Evolutionary conservation across 805 yeast genomes (phyloP), one percentile per base, ranked within the genome.

Genomic region (Metschnikowia bowlesiae): DNA sequence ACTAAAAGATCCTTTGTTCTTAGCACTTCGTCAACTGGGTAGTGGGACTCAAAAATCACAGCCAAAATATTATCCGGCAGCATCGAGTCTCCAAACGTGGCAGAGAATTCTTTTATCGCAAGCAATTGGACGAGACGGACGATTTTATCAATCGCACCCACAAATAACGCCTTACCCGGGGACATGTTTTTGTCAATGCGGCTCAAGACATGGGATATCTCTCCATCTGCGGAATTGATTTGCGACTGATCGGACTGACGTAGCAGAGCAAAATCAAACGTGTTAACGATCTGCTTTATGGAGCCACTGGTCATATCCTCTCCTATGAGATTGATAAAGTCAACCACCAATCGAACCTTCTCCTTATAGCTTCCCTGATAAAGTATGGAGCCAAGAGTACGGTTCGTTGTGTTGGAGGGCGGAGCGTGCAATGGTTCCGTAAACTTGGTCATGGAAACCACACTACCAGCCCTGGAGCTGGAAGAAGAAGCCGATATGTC

Each of bases 341-440:
- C 53, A 6, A 52, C 50, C 11, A 57, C 58, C 13, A 57, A 50
- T 9, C 54, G 50, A 4, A 55, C 47, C 31, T 54, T 52, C 30
- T 57, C 61, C 39, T 55, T 57, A 46, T 57, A 57, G 2, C 58
- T 48, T 30, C 61, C 61, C 32, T 55, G 56, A 3, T 47, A 36
- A 4, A 57, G 35, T 2, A 57, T 52, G 32, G 55, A 36, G 39
- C 59, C 52, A 26, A 57, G 33, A 4, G 50, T 50, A 6, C 39
- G 35, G 26, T 43, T 31, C 3, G 38, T 29, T 1, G 45, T 34
- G 3, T 40, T 29, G 6, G 47, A 31, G 7, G 36, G 26, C 8
- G 50, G 14, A 35, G 32, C 45, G 10, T 9, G 11, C 8, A 46
- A 26, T 18, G 26, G 33, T 10, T 47, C 50, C 5, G 40, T 49